Conservation (phyloP, 345 rosid genomes). For the Schrenkiella parvula region DNA sequence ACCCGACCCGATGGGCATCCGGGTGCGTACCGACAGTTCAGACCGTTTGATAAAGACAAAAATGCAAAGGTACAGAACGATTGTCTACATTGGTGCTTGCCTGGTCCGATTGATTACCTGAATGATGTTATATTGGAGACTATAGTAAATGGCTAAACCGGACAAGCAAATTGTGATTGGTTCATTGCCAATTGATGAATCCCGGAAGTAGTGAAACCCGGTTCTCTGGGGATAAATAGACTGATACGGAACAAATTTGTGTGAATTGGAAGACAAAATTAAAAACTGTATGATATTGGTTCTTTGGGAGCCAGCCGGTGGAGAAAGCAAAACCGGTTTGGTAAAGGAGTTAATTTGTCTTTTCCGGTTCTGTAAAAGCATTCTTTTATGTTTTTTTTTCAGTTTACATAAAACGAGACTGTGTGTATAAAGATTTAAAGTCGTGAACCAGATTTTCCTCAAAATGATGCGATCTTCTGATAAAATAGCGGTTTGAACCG, state of each 20-base stretch:
- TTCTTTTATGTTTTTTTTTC: not conserved
- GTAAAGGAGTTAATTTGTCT: not conserved
- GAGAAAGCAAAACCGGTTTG: constrained; percentile 6
- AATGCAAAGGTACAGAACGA: constrained; percentile 78
- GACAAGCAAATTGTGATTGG: not conserved
- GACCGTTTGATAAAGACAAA: constrained; percentile 63
- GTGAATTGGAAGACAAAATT: not conserved
- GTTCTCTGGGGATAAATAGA: not conserved
- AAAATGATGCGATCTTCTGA: not conserved
- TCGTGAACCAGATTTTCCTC: not conserved
- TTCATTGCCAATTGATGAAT: not conserved
- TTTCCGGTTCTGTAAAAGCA: constrained; percentile 3
- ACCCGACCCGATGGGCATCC: constrained; percentile 93
- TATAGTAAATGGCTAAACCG: constrained; percentile 44
- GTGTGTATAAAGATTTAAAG: not conserved
- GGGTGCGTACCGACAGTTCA: constrained; percentile 66
- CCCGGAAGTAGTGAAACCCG: constrained; percentile 1
- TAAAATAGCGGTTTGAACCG: not conserved
- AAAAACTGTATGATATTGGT: not conserved
- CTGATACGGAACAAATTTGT: constrained; percentile 4
- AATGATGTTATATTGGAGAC: constrained; percentile 87
- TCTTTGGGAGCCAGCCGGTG: not conserved
- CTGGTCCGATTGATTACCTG: constrained; percentile 86
- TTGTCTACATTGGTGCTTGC: constrained; percentile 97
- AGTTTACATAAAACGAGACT: not conserved